A percentile compares a stretch with the other conserved stretches of the same genome.
Evolutionary conservation across 176 grass and related monocot genomes (phyloP).

Genomic region (Phoenix roebelenii): DNA sequence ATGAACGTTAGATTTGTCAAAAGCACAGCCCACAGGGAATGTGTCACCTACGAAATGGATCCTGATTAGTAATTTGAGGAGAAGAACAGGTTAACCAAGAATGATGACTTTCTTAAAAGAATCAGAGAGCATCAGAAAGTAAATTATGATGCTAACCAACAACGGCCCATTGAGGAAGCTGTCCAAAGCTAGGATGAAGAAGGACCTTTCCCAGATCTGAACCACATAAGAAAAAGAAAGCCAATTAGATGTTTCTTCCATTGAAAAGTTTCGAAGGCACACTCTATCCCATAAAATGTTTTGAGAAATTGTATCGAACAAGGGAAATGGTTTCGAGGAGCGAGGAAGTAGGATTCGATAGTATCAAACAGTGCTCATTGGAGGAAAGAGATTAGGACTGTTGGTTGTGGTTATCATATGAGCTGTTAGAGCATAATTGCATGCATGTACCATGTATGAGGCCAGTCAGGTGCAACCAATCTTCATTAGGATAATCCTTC

Average conservation of each 20-base stretch:
- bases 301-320: too few relatives aligned
- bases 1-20: conserved; percentile 74
- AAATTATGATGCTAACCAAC: conserved; percentile 42
- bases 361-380: too few relatives aligned
- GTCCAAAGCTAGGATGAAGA: conserved; percentile 67
- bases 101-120: too few relatives aligned
- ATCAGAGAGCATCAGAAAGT: too few relatives aligned
- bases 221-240: not conserved
- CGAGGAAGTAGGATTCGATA: too few relatives aligned
- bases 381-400: too few relatives aligned
- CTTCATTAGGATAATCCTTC: conserved; percentile 84
- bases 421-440: too few relatives aligned
- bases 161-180: conserved; percentile 89
- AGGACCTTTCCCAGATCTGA: conserved; percentile 93
- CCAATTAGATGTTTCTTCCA: not conserved
- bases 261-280: too few relatives aligned
- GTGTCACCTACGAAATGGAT: conserved; percentile 58
- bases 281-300: too few relatives aligned
- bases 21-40: conserved; percentile 80
- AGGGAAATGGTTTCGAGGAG: too few relatives aligned
- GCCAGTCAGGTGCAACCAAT: conserved; percentile 91
- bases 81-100: too few relatives aligned
- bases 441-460: conserved; percentile 63
- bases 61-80: not conserved
- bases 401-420: too few relatives aligned